These are phyloP conservation scores for Karstenula rhodostoma DNA, from an alignment of 2,329 filamentous ascomycete species.

Conservation along the genomic window DNA sequence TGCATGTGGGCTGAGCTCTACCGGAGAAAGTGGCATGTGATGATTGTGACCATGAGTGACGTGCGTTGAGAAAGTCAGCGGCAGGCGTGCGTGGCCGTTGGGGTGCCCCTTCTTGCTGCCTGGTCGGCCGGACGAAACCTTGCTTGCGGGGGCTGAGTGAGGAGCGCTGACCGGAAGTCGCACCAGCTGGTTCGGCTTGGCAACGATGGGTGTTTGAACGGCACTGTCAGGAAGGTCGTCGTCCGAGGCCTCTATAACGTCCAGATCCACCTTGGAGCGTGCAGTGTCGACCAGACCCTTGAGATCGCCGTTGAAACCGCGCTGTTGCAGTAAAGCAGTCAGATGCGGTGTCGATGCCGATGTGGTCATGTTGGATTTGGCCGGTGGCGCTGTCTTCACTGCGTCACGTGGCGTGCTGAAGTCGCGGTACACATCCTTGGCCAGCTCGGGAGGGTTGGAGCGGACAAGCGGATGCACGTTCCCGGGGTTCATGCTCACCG, in stretches of 20 bases:
- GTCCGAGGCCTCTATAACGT: constrained; percentile 46
- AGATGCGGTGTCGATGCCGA: constrained; percentile 54
- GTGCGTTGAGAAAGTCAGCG: constrained; percentile 40
- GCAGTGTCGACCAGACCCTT: constrained; percentile 48
- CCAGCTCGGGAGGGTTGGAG: constrained; percentile 32
- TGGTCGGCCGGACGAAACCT: constrained; percentile 39
- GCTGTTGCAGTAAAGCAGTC: constrained; percentile 50
- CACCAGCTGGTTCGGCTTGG: constrained; percentile 40
- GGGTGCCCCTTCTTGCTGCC: constrained; percentile 45
- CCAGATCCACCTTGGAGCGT: constrained; percentile 47
- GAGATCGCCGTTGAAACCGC: constrained; percentile 52
- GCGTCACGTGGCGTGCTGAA: constrained; percentile 31
- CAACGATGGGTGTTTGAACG: constrained; percentile 38
- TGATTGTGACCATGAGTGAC: constrained; percentile 36
- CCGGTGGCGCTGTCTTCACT: constrained; percentile 20
- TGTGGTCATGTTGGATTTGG: constrained; percentile 41
- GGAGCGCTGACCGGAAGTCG: constrained; percentile 42
- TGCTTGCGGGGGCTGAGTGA: constrained; percentile 35
- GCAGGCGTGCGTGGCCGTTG: constrained; percentile 39
- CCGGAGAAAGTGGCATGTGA: constrained; percentile 44
- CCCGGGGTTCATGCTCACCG: constrained; percentile 37
- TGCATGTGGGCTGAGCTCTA: constrained; percentile 56
- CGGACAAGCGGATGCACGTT: constrained; percentile 48
- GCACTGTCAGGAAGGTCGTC: constrained; percentile 44
- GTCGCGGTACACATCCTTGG: constrained; percentile 44